Base-by-base conservation (phyloP, 305 asterid genomes). In the Rubia balearica region DNA sequence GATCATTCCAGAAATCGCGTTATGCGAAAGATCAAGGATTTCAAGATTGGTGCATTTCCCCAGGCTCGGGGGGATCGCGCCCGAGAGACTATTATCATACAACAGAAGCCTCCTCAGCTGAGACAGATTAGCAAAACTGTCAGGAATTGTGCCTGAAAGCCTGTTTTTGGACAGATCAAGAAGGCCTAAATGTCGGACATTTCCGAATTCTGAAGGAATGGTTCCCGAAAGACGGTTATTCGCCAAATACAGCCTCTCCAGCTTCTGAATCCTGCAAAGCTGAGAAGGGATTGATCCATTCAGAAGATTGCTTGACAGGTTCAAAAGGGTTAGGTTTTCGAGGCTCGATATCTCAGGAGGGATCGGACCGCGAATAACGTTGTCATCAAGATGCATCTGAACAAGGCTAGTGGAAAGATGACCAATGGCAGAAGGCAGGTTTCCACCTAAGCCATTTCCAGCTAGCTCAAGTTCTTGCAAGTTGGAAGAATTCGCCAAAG, bases 391-490 rank as follows among this genome's bases (percentile, higher is more conserved):
- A 74, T 85, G 84, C 53, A 92, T 76, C 78, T 85, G 87, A 59
- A 77, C 83, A 57, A 92, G 87, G 7, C 70, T 76, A 45, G 78
- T 68, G 4, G 96, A 85, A 82, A 92, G 88, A 41, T 81, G 19
- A 62, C 90, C 96, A 14, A 92, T 88, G 79, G 81, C 75, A 83
- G 94, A 74, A 82, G 98, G 95, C 69, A 92, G 57, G 74, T 78
- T 90, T 73, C 98, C 96, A n/a, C 88, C 88, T 43, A 92, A 82
- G 72, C 69, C 75, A 70, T 87, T 90, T 61, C 95, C 96, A 7
- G 95, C 88, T 73, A 90, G 77, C 46, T 88, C 89, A 13, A 92
- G 85, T 78, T 90, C 98, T 82, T 88, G 80, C 83, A 92, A 78
- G 81, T 84, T 74, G 8, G 96, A 77, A 12, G 84, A 78, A 36